Conservation (phyloP, 768 basidiomycete species). For the Phylloporus scabripes region DNA sequence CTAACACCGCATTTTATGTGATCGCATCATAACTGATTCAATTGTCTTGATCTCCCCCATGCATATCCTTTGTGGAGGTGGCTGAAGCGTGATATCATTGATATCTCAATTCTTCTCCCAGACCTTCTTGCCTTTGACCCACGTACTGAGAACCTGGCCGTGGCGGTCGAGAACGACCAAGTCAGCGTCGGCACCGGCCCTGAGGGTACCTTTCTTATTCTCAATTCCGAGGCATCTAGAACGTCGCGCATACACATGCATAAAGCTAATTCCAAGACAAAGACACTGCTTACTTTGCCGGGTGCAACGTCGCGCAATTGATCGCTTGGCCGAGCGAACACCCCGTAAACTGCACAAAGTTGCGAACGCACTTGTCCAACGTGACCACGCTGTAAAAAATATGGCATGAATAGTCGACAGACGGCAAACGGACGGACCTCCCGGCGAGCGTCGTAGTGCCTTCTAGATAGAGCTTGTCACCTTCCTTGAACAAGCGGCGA, state of each 20-base stretch:
- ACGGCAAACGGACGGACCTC: constrained; percentile 44
- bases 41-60: neutral
- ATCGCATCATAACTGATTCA: neutral
- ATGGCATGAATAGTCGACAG: neutral
- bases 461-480: constrained; percentile 73
- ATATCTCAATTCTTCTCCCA: constrained; percentile 42
- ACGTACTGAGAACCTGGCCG: constrained; percentile 64
- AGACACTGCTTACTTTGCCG: constrained; percentile 54
- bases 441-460: constrained; percentile 87
- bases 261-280: too few relatives aligned
- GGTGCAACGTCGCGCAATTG: constrained; percentile 80
- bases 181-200: constrained; percentile 83
- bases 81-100: neutral
- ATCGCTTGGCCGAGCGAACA: constrained; percentile 81
- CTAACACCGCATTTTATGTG: neutral
- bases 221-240: constrained; percentile 71
- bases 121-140: constrained; percentile 71
- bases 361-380: constrained; percentile 79
- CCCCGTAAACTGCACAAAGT: constrained; percentile 78
- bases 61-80: neutral
- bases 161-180: constrained; percentile 66
- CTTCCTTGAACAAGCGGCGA: constrained; percentile 73
- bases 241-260: neutral
- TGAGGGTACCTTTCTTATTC: constrained; percentile 72
- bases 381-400: constrained; percentile 58